Base-by-base conservation (phyloP, 2,329 filamentous ascomycete species). In the Fusarium oligoseptatum region DNA sequence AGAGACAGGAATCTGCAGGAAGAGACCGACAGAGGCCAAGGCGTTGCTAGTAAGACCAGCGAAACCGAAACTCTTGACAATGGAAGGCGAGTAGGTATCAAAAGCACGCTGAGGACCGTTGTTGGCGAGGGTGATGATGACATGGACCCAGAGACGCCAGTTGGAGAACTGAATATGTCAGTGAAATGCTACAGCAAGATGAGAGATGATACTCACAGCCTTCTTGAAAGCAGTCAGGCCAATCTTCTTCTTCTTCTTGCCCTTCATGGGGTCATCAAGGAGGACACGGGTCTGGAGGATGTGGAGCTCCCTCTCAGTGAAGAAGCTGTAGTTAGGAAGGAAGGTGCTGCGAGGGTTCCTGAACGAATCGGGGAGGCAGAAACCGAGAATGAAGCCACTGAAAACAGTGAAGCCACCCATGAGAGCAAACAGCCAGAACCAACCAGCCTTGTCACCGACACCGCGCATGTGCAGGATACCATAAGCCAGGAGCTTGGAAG, bases 401-500 rank as follows among this genome's bases (percentile, higher is more conserved):
- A 84, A 65, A 12, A 89, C 77, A n/a, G 87, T 89, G 71, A 90
- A 89, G 15, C 82, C 77, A 1, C 88, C 88, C 83, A 89, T 88
- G 32, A 89, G 79, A 12, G 82, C 78, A 72, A 90, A 90, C 2
- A 90, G 81, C 88, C 88, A 90, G 73, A 87, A 87, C 88, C 88
- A 90, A n/a, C 88, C 88, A 0, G 85, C 76, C 64, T 86, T 81
- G 8, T 85, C 86, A 2, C 81, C 83, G 2, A 85, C 82, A 2
- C 87, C 88, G 8, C 83, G 79, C 81, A 90, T 85, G 64, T 87
- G 85, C 27, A 90, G 81, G 39, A 88, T 86, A 3, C 83, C 85
- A 41, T 83, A 87, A 1, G 85, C 85, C 4, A 87, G 74, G 4
- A 87, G 81, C 66, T 81, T 80, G 0, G 78, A 80, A 0, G 77